phyloP scores from a whole-genome alignment of 495 filamentous ascomycete species.

The Penicillium crystallinum region DNA sequence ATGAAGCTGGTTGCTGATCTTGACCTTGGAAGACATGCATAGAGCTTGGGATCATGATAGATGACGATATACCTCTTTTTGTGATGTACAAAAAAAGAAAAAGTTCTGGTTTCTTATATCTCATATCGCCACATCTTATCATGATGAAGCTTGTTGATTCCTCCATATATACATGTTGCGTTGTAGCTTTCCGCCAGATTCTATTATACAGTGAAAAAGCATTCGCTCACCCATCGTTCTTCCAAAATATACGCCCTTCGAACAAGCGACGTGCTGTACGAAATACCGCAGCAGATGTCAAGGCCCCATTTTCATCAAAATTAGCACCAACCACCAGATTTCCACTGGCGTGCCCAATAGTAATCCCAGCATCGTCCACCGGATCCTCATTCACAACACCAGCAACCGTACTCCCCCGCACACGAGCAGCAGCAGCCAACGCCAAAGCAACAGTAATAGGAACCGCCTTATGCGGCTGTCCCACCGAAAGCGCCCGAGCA shows the following conservation, averaged over 20 bases:
- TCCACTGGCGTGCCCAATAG: constrained; percentile 59
- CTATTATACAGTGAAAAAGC: not conserved
- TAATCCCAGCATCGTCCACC: constrained; percentile 35
- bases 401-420: constrained; percentile 35
- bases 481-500: constrained; percentile 42
- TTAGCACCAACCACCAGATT: constrained; percentile 51
- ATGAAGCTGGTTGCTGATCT: constrained; percentile 56
- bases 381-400: constrained; percentile 21
- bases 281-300: constrained; percentile 47
- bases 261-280: constrained; percentile 54
- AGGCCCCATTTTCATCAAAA: constrained; percentile 33
- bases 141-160: not conserved
- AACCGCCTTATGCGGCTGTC: constrained; percentile 60
- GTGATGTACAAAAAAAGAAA: constrained; percentile 3
- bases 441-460: constrained; percentile 59
- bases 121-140: not conserved
- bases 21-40: constrained; percentile 51
- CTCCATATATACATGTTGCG: too few species aligned
- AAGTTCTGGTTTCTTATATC: not conserved
- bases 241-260: constrained; percentile 52
- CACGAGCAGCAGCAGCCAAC: constrained; percentile 48
- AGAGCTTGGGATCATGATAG: not conserved
- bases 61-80: constrained; percentile 1
- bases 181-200: not conserved
- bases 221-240: constrained; percentile 15